Conservation (phyloP, 2,329 filamentous ascomycete genomes). For the Aspergillus terreus region DNA sequence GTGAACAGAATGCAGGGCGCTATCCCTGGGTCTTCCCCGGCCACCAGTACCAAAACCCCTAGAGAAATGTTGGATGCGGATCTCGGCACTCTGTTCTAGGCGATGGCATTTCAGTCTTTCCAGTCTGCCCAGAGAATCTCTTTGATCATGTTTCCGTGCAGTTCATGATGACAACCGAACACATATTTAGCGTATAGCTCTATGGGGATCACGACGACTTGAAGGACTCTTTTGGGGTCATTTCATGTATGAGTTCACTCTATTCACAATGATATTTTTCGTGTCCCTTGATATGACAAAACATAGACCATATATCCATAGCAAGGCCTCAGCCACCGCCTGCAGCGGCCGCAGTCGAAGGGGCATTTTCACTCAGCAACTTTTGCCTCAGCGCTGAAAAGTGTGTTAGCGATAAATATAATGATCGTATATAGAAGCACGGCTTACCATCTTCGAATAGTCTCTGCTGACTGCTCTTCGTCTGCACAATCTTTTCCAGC, state of each 20-base stretch:
- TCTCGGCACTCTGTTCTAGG: slow-evolving; percentile 27
- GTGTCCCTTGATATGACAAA: too few relatives aligned
- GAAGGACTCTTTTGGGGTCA: too few relatives aligned
- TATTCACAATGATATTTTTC: neutral
- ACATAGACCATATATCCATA: too few relatives aligned
- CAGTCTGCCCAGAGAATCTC: too few relatives aligned
- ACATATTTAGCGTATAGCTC: too few relatives aligned
- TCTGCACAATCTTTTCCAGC: slow-evolving; percentile 64
- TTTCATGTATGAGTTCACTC: too few relatives aligned
- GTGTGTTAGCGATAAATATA: slow-evolving; percentile 16
- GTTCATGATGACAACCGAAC: too few relatives aligned
- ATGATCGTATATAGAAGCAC: neutral
- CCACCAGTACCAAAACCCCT: slow-evolving; percentile 2
- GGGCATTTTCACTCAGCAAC: slow-evolving; percentile 44
- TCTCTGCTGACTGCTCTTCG: slow-evolving; percentile 79
- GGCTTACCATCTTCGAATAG: slow-evolving; percentile 80
- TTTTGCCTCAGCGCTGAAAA: slow-evolving; percentile 50
- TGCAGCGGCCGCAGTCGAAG: slow-evolving; percentile 29
- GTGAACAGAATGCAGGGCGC: neutral
- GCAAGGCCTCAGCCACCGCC: slow-evolving; percentile 15
- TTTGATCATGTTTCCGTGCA: too few relatives aligned
- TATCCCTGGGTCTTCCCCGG: slow-evolving; percentile 8
- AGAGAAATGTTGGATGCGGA: slow-evolving; percentile 19
- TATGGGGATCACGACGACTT: too few relatives aligned
- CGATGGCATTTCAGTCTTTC: neutral